phyloP scores from a whole-genome alignment of 352 stramenopile species.

The Phytopythium delawarense region DNA sequence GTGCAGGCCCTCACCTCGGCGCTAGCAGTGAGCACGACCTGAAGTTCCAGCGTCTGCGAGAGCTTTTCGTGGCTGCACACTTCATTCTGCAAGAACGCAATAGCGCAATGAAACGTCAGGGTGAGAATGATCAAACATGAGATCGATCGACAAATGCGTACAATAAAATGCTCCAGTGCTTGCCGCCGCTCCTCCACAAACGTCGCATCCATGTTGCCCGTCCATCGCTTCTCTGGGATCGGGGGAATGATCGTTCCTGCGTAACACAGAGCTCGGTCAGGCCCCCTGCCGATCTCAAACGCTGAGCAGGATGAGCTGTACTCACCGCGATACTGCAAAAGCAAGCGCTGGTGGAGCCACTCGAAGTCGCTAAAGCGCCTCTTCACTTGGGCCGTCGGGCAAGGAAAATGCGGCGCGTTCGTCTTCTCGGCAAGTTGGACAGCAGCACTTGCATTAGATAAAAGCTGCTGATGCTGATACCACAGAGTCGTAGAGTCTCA shows the following conservation, averaged over 20 bases:
- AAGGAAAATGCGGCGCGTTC: conserved; percentile 63
- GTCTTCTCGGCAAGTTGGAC: conserved; percentile 26
- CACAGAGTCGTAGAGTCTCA: neutral
- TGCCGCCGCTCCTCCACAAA: conserved; percentile 88
- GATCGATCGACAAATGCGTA: conserved; percentile 15
- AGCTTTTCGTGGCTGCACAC: conserved; percentile 83
- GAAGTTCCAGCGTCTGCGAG: conserved; percentile 74
- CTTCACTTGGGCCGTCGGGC: conserved; percentile 69
- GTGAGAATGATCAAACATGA: neutral
- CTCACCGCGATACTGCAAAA: conserved; percentile 71
- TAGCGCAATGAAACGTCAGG: neutral
- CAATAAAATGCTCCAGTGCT: conserved; percentile 86
- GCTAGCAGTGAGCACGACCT: conserved; percentile 80
- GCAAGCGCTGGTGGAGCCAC: conserved; percentile 82
- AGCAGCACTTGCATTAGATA: neutral
- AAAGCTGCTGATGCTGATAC: neutral
- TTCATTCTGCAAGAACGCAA: conserved; percentile 59
- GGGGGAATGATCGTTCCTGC: conserved; percentile 85
- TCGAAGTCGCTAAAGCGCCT: conserved; percentile 89
- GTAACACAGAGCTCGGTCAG: neutral
- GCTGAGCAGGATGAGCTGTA: neutral
- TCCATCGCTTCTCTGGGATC: conserved; percentile 85
- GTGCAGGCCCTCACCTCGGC: conserved; percentile 44
- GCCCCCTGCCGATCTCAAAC: neutral
- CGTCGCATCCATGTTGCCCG: conserved; percentile 85